phyloP scores from a whole-genome alignment of 2,329 filamentous ascomycete species.

The Penicillium sp. region DNA sequence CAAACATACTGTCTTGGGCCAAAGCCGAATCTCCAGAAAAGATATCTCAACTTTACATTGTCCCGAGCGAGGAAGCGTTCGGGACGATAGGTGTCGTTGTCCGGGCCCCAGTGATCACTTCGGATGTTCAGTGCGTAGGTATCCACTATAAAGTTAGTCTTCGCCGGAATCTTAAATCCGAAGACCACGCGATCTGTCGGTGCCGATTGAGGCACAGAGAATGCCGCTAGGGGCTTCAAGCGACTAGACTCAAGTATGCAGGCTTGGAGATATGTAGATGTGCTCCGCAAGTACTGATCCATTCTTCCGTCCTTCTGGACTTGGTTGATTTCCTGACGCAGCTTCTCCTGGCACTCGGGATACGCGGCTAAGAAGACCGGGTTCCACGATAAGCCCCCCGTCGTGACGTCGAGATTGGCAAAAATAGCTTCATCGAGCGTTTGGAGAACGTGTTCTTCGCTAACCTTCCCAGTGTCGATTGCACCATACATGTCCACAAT shows the following conservation, averaged over 20 bases:
- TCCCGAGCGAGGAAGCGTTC: not conserved
- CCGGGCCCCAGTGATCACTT: slow-evolving; percentile 6
- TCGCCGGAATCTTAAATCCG: slow-evolving; percentile 3
- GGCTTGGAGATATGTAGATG: not conserved
- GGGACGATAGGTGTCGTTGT: slow-evolving; percentile 3
- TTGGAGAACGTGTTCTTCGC: too few species aligned
- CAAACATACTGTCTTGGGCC: not conserved
- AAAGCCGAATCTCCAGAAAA: slow-evolving; percentile 11
- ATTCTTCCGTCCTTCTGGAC: not conserved
- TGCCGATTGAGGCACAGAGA: slow-evolving; percentile 7
- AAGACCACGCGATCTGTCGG: slow-evolving; percentile 6
- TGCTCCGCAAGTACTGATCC: slow-evolving; percentile 1
- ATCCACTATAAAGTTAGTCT: not conserved
- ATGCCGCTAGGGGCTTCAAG: slow-evolving; percentile 8
- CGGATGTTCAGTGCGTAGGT: slow-evolving; percentile 3
- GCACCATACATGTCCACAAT: not conserved
- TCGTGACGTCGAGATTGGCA: slow-evolving; percentile 7
- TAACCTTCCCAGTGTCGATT: not conserved
- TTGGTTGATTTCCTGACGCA: slow-evolving; percentile 2
- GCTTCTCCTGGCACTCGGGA: not conserved
- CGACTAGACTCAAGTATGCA: slow-evolving; percentile 9
- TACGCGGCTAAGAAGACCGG: slow-evolving; percentile 4
- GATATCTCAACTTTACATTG: not conserved
- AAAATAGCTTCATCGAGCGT: not conserved
- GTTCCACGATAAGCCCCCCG: slow-evolving; percentile 5